Conservation (phyloP, 2,329 filamentous ascomycete species). For the Pestalotiopsis sp. region DNA sequence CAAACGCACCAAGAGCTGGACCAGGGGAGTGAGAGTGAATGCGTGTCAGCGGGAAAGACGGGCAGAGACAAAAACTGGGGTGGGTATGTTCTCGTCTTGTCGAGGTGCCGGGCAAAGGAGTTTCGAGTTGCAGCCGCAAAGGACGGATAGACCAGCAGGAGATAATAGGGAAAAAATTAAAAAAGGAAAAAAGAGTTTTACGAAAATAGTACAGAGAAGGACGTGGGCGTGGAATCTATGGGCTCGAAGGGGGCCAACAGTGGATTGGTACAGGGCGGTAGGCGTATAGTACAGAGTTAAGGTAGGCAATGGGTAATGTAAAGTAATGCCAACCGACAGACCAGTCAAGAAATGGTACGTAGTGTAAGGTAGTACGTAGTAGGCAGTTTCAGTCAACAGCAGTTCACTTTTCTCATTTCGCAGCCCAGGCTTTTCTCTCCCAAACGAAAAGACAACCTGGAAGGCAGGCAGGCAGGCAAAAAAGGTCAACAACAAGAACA, state of each 20-base stretch:
- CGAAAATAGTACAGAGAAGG: conserved; percentile 8
- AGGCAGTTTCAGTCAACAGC: background rate
- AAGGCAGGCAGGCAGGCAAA: background rate
- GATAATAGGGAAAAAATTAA: background rate
- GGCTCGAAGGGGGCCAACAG: background rate
- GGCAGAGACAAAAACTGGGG: background rate
- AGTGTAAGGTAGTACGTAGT: background rate
- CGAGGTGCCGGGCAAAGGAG: background rate
- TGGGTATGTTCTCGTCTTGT: background rate
- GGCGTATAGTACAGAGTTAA: background rate
- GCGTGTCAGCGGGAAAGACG: background rate
- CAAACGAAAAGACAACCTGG: background rate
- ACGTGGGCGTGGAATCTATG: background rate
- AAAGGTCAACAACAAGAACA: background rate
- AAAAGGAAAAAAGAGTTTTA: conserved; percentile 1
- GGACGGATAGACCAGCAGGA: background rate
- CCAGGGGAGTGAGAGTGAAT: background rate
- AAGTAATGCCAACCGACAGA: no score
- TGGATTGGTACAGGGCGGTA: background rate
- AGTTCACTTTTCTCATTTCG: background rate
- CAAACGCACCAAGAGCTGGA: background rate
- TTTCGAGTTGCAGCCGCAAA: background rate
- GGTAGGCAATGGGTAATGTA: background rate
- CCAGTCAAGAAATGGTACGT: background rate
- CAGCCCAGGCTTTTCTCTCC: background rate